Conservation (phyloP, 176 grass and related monocot genomes). For the Alopecurus myosuroides region DNA sequence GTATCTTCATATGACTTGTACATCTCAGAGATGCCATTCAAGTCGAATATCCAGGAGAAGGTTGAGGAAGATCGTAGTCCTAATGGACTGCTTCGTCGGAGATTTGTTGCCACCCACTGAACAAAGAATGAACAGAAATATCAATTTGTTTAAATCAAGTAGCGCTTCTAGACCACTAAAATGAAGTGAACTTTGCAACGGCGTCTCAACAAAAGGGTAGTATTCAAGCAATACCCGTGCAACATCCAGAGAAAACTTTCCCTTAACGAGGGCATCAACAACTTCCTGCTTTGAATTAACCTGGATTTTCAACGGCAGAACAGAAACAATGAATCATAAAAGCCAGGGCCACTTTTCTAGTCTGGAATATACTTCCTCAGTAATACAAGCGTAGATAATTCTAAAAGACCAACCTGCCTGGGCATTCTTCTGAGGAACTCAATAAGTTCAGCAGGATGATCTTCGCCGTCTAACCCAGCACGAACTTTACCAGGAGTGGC, state of each 20-base stretch:
- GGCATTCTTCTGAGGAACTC: constrained; percentile 76
- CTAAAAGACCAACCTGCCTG: constrained; percentile 37
- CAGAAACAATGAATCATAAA: constrained; percentile 3
- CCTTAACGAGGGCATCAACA: constrained; percentile 60
- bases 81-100: constrained; percentile 41
- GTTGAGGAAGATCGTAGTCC: constrained; percentile 30
- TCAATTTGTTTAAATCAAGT: constrained; percentile 1
- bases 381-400: background rate
- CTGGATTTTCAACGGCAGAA: constrained; percentile 39
- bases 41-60: constrained; percentile 84
- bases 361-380: background rate
- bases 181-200: background rate
- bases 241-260: constrained; percentile 77
- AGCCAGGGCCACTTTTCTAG: background rate
- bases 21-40: constrained; percentile 93
- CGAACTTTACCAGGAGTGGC: constrained; percentile 91
- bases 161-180: background rate
- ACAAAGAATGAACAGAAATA: constrained; percentile 23
- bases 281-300: constrained; percentile 81
- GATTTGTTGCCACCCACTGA: constrained; percentile 92
- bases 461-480: constrained; percentile 90
- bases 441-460: constrained; percentile 93
- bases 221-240: constrained; percentile 56
- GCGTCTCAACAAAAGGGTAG: background rate
- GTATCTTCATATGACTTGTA: constrained; percentile 90